These are phyloP conservation scores for Blastobotrys ciferrii DNA, from an alignment of 1,139 yeast genomes.

Conservation along the genomic window DNA sequence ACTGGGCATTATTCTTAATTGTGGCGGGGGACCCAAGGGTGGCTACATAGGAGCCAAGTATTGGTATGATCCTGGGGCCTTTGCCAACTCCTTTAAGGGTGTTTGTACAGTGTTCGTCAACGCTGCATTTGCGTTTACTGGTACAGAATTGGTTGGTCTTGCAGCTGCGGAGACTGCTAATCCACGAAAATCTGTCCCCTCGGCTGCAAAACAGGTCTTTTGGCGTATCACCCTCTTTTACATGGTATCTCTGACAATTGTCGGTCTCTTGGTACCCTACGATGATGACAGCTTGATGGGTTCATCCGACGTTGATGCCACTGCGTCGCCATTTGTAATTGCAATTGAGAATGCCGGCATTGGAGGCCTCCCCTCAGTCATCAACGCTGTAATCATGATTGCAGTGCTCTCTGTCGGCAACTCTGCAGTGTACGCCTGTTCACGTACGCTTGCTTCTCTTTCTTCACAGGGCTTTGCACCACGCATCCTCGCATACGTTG, in stretches of 20 bases:
- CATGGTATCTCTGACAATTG: slow-evolving; percentile 56
- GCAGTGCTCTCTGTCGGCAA: slow-evolving; percentile 74
- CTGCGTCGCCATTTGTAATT: slow-evolving; percentile 64
- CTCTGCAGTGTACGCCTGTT: slow-evolving; percentile 72
- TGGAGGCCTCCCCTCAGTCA: slow-evolving; percentile 59
- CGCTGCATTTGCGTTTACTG: slow-evolving; percentile 87
- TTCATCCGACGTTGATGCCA: slow-evolving; percentile 44
- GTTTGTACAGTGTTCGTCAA: slow-evolving; percentile 74
- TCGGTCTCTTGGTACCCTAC: slow-evolving; percentile 70
- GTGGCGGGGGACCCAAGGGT: slow-evolving; percentile 67
- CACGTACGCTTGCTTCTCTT: slow-evolving; percentile 76
- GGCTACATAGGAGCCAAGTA: slow-evolving; percentile 61
- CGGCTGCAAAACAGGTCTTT: slow-evolving; percentile 71
- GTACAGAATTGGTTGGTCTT: slow-evolving; percentile 77
- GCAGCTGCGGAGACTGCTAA: slow-evolving; percentile 60
- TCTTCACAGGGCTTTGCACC: slow-evolving; percentile 83
- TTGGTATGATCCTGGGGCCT: slow-evolving; percentile 65
- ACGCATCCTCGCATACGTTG: slow-evolving; percentile 64
- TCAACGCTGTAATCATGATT: slow-evolving; percentile 68
- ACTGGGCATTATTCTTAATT: slow-evolving; percentile 56
- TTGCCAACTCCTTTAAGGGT: slow-evolving; percentile 70
- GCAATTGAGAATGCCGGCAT: slow-evolving; percentile 59
- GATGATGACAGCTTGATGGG: slow-evolving; percentile 47
- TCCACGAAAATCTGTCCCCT: slow-evolving; percentile 65
- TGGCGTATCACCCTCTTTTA: slow-evolving; percentile 70